Evolutionary conservation across 75 land plant genomes (phyloP), one percentile per base, ranked within the genome.

Genomic region (Azolla pinnata): DNA sequence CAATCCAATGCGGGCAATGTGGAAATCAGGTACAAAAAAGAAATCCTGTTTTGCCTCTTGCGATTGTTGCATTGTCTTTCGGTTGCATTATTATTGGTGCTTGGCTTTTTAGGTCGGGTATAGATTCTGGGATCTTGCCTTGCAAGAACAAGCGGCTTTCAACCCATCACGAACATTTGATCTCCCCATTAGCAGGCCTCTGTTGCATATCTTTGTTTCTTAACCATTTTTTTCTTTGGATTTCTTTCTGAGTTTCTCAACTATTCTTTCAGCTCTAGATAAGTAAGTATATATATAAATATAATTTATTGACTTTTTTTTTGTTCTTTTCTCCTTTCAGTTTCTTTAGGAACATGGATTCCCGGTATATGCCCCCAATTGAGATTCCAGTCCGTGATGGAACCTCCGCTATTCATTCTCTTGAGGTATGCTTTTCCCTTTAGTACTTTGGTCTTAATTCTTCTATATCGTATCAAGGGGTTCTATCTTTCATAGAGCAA

Each of bases 21-120:
- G 75, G 75, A 14, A 72, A 72, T 27, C 75, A 72, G 69, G 75
- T 47, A n/a, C n/a, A n/a, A n/a, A n/a, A n/a, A n/a, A n/a, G n/a
- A n/a, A n/a, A n/a, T n/a, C n/a, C n/a, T n/a, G n/a, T n/a, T n/a
- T n/a, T n/a, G n/a, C n/a, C n/a, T n/a, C n/a, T n/a, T n/a, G n/a
- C n/a, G n/a, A n/a, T n/a, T n/a, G n/a, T n/a, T n/a, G n/a, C n/a
- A n/a, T 18, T 45, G 31, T 66, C 25, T 60, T 28, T 45, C n/a
- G n/a, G n/a, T n/a, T n/a, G n/a, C n/a, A n/a, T n/a, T n/a, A n/a
- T n/a, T n/a, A n/a, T n/a, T 46, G 9, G n/a, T 30, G 51, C 20
- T 33, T 59, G 16, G 19, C 46, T 35, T 20, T n/a, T 34, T n/a
- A 72, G 75, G 40, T 72, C 29, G 75, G 75, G 27, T 66, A 58